Conservation (phyloP, 331 rosid species). For the Rosa hybrid region DNA sequence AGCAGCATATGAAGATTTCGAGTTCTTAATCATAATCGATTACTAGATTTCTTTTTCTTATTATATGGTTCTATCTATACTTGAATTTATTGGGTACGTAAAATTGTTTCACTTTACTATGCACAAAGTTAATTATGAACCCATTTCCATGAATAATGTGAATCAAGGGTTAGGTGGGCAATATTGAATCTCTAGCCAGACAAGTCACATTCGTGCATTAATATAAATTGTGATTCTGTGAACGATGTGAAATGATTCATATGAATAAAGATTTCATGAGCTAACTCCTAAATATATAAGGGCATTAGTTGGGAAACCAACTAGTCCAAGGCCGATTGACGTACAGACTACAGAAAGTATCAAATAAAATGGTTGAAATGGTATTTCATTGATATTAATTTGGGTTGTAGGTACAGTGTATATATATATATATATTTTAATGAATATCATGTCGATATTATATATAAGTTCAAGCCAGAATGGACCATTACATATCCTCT, state of each 20-base stretch:
- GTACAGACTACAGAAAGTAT: not conserved
- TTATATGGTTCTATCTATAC: not conserved
- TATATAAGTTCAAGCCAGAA: too few species aligned
- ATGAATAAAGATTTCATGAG: not conserved
- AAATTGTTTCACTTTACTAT: not conserved
- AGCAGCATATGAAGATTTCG: not conserved
- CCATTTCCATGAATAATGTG: not conserved
- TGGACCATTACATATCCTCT: too few species aligned
- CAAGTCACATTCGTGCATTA: conserved; percentile 7
- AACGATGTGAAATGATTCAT: not conserved
- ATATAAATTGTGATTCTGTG: not conserved
- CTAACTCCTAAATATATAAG: not conserved
- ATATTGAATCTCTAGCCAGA: not conserved
- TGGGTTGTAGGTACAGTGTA: not conserved
- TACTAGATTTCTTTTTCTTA: not conserved
- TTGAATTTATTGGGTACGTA: not conserved
- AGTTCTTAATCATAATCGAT: not conserved
- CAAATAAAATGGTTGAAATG: not conserved
- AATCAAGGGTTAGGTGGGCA: not conserved
- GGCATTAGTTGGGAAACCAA: not conserved
- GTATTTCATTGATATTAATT: not conserved
- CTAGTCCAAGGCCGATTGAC: not conserved
- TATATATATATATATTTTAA: too few species aligned
- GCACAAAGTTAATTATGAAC: not conserved
- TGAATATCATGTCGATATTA: too few species aligned